These are phyloP conservation scores for Camptophora hylomeconis DNA, from an alignment of 2,329 filamentous ascomycete genomes.

Conservation along the genomic window DNA sequence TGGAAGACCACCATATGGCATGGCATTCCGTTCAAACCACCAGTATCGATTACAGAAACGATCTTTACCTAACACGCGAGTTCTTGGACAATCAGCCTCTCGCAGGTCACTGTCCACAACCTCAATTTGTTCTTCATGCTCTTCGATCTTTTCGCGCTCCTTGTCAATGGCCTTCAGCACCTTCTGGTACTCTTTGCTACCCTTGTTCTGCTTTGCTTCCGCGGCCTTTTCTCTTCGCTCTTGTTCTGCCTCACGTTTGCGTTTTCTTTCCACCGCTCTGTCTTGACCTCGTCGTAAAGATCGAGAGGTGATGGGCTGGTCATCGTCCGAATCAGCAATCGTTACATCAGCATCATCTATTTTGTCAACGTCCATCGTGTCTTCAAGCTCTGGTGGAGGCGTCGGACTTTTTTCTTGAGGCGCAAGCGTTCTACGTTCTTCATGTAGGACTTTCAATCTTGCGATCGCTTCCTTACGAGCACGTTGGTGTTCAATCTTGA, in stretches of 20 bases:
- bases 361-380: slow-evolving; percentile 39
- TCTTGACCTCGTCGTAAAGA: slow-evolving; percentile 52
- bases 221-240: slow-evolving; percentile 57
- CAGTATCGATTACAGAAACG: slow-evolving; percentile 98
- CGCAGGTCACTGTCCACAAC: slow-evolving; percentile 82
- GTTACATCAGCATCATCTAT: slow-evolving; percentile 25
- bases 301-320: slow-evolving; percentile 43
- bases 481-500: slow-evolving; percentile 86
- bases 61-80: slow-evolving; percentile 80
- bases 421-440: slow-evolving; percentile 34
- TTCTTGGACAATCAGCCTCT: slow-evolving; percentile 85
- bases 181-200: slow-evolving; percentile 79
- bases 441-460: slow-evolving; percentile 33
- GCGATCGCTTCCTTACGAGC: slow-evolving; percentile 49
- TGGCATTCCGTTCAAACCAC: slow-evolving; percentile 97
- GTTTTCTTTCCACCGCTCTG: slow-evolving; percentile 57
- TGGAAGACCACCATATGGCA: slow-evolving; percentile 85
- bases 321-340: slow-evolving; percentile 52
- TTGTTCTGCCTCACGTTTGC: slow-evolving; percentile 62
- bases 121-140: slow-evolving; percentile 74
- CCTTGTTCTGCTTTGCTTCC: slow-evolving; percentile 56
- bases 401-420: slow-evolving; percentile 33
- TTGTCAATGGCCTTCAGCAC: slow-evolving; percentile 80
- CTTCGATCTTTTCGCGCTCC: slow-evolving; percentile 65
- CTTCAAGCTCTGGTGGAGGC: slow-evolving; percentile 29